Evolutionary conservation across 306 rosid genomes (phyloP).

Genomic region (Dryas drummondii): DNA sequence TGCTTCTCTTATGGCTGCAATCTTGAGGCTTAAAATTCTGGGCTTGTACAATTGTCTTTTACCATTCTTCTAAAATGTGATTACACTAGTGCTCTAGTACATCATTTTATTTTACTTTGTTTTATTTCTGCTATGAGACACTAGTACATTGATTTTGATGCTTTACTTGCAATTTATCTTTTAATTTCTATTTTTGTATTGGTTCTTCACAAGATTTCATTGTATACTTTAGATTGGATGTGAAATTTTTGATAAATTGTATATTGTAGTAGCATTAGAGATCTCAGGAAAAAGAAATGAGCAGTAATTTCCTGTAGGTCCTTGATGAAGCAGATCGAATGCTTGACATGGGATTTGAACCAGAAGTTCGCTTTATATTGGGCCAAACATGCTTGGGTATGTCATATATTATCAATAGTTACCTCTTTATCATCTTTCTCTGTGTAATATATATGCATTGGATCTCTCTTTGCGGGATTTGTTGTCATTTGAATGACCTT

Average conservation of each 20-base stretch:
- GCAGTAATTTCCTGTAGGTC: slow-evolving; percentile 47
- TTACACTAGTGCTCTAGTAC: neutral
- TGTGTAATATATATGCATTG: neutral
- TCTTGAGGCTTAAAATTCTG: neutral
- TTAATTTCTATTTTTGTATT: neutral
- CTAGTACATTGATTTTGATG: neutral
- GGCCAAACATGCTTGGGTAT: slow-evolving; percentile 82
- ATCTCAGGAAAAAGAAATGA: slow-evolving; percentile 10
- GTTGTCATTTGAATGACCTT: too few species aligned
- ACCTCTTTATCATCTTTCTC: neutral
- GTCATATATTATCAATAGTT: slow-evolving; percentile 11
- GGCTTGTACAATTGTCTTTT: neutral
- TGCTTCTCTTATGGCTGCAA: neutral
- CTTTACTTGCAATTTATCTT: neutral
- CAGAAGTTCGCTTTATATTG: slow-evolving; percentile 80
- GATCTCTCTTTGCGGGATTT: too few species aligned
- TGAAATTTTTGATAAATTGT: neutral
- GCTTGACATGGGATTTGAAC: slow-evolving; percentile 99
- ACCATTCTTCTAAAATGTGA: neutral
- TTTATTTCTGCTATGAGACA: neutral
- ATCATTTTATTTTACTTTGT: neutral
- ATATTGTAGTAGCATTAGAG: neutral
- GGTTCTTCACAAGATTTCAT: neutral
- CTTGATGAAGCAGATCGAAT: slow-evolving; percentile 99
- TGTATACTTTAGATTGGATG: neutral